Evolutionary conservation across 148 eudicot species (phyloP).

Genomic region (Rhododendron molle): DNA sequence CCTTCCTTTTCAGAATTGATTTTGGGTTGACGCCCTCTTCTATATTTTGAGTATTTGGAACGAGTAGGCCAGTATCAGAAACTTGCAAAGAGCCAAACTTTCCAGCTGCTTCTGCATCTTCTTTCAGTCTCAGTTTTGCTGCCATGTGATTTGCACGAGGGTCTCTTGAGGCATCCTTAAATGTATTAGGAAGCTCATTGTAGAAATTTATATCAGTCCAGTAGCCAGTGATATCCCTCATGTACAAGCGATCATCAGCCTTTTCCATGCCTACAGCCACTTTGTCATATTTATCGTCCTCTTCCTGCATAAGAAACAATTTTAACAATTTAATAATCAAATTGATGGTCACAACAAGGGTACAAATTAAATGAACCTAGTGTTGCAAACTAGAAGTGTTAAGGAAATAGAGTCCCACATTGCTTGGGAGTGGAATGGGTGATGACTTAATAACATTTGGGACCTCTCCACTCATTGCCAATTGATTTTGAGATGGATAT

Average conservation of each 20-base stretch:
- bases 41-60: constrained; percentile 12
- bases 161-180: constrained; percentile 41
- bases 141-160: constrained; percentile 85
- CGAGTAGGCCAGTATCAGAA: constrained; percentile 23
- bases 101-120: constrained; percentile 66
- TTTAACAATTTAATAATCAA: background rate
- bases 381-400: background rate
- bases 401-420: too few species aligned
- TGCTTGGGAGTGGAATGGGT: too few species aligned
- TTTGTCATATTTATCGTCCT: constrained; percentile 68
- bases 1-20: constrained; percentile 62
- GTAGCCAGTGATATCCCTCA: constrained; percentile 49
- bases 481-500: too few species aligned
- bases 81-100: constrained; percentile 39
- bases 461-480: too few species aligned
- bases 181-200: constrained; percentile 46
- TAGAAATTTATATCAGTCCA: constrained; percentile 25
- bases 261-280: constrained; percentile 61
- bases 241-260: constrained; percentile 46
- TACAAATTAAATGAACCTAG: background rate
- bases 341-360: background rate
- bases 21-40: constrained; percentile 30
- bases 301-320: constrained; percentile 48
- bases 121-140: constrained; percentile 67
- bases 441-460: too few species aligned